A percentile compares a stretch with the other conserved stretches of the same genome.
Evolutionary conservation across 2,329 filamentous ascomycete species (phyloP).

Genomic region (Blumeria hordei): DNA sequence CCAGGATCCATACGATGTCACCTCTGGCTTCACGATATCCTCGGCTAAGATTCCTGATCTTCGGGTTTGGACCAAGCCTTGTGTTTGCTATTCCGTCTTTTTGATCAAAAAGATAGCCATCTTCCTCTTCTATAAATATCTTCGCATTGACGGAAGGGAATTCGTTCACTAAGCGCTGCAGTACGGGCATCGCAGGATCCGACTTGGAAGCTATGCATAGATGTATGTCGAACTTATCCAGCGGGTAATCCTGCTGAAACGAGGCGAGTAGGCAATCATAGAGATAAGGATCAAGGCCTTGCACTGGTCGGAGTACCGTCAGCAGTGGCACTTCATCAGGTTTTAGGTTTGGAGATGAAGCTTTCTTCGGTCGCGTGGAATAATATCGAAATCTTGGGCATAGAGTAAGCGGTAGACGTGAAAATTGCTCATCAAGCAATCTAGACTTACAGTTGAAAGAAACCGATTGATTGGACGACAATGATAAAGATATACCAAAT

Average conservation of each 20-base stretch:
- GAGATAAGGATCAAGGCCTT: slow-evolving; percentile 69
- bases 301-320: slow-evolving; percentile 79
- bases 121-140: slow-evolving; percentile 62
- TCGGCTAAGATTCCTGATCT: slow-evolving; percentile 87
- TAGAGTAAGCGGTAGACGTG: background rate
- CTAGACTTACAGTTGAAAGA: slow-evolving; percentile 25
- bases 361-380: slow-evolving; percentile 23
- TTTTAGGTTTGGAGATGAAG: slow-evolving; percentile 26
- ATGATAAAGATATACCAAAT: slow-evolving; percentile 28
- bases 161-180: slow-evolving; percentile 47
- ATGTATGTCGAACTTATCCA: slow-evolving; percentile 48
- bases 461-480: slow-evolving; percentile 29
- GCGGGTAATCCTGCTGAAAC: slow-evolving; percentile 62
- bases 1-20: slow-evolving; percentile 80
- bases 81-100: slow-evolving; percentile 20
- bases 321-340: slow-evolving; percentile 45
- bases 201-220: slow-evolving; percentile 55
- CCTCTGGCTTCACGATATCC: slow-evolving; percentile 74
- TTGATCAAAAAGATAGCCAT: slow-evolving; percentile 37
- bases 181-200: slow-evolving; percentile 55
- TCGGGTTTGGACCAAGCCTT: slow-evolving; percentile 81
- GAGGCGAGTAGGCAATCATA: slow-evolving; percentile 82
- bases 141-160: slow-evolving; percentile 47
- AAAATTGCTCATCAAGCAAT: background rate
- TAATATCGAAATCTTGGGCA: slow-evolving; percentile 26